A percentile compares a stretch with the other conserved stretches of the same genome.
These are phyloP conservation scores for Sphaerulina vaccinii DNA, from an alignment of 2,329 filamentous ascomycete genomes.

Conservation along the genomic window DNA sequence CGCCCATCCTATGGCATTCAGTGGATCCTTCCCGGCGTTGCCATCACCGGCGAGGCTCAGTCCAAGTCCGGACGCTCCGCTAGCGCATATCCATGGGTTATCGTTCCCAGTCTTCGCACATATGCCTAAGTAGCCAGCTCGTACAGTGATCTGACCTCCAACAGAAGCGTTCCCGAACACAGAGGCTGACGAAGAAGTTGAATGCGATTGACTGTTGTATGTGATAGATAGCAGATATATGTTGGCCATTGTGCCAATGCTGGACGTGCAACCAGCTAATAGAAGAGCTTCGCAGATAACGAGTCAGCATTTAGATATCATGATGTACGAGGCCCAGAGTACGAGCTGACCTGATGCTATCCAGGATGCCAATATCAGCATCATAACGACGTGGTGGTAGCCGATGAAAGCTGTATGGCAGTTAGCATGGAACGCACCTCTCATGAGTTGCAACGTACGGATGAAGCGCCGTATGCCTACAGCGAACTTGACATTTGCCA, in stretches of 20 bases:
- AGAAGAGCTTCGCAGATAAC: background rate
- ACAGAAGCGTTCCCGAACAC: background rate
- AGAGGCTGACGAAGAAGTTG: background rate
- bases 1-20: slow-evolving; percentile 5
- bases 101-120: slow-evolving; percentile 9
- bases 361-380: slow-evolving; percentile 3
- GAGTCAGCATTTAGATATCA: background rate
- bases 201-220: background rate
- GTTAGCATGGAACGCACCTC: background rate
- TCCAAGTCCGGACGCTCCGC: slow-evolving; percentile 8
- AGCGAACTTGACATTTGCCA: too few relatives aligned
- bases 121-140: slow-evolving; percentile 18
- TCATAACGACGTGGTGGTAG: slow-evolving; percentile 7
- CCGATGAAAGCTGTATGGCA: background rate
- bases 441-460: background rate
- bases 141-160: background rate
- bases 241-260: background rate
- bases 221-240: slow-evolving; percentile 1
- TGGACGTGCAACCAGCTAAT: slow-evolving; percentile 6
- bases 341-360: background rate
- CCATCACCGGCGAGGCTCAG: slow-evolving; percentile 1
- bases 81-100: slow-evolving; percentile 13
- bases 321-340: background rate
- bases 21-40: slow-evolving; percentile 4
- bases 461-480: background rate